Evolutionary conservation across 2,329 filamentous ascomycete genomes (phyloP).

Genomic region (Plenodomus tracheiphilus): DNA sequence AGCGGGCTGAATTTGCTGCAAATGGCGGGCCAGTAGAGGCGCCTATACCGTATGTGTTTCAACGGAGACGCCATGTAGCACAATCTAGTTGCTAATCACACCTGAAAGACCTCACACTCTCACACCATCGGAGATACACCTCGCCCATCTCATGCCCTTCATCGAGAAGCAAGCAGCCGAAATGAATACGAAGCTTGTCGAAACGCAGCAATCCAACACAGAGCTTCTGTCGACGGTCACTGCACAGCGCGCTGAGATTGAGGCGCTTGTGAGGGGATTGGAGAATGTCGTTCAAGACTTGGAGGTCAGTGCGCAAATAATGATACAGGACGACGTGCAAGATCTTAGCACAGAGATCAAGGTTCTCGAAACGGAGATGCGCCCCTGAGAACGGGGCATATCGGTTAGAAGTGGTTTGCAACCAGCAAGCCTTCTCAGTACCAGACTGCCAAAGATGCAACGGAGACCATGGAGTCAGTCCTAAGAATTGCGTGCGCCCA

Average conservation of each 20-base stretch:
- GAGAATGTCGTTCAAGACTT: slow-evolving; percentile 62
- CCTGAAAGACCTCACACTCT: slow-evolving; percentile 60
- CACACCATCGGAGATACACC: slow-evolving; percentile 59
- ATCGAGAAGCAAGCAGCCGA: slow-evolving; percentile 55
- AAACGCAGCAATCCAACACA: slow-evolving; percentile 57
- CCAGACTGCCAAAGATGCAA: background rate
- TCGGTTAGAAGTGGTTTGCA: background rate
- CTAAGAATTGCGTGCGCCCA: no score
- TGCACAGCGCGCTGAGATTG: slow-evolving; percentile 61
- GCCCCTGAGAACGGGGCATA: background rate
- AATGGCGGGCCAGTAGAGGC: slow-evolving; percentile 39
- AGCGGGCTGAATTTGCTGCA: slow-evolving; percentile 45
- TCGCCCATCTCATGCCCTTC: slow-evolving; percentile 62
- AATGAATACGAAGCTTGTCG: slow-evolving; percentile 54
- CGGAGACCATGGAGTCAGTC: no score
- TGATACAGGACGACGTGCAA: slow-evolving; percentile 45
- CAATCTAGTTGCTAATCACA: background rate
- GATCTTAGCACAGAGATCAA: slow-evolving; percentile 39
- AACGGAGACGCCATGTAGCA: background rate
- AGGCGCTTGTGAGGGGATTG: slow-evolving; percentile 56
- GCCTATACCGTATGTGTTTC: slow-evolving; percentile 52
- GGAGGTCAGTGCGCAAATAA: slow-evolving; percentile 52
- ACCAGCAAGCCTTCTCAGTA: background rate
- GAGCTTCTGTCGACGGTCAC: slow-evolving; percentile 56
- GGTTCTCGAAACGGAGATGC: slow-evolving; percentile 41